Conservation (phyloP, 805 yeast genomes). For the Saturnispora hagleri region DNA sequence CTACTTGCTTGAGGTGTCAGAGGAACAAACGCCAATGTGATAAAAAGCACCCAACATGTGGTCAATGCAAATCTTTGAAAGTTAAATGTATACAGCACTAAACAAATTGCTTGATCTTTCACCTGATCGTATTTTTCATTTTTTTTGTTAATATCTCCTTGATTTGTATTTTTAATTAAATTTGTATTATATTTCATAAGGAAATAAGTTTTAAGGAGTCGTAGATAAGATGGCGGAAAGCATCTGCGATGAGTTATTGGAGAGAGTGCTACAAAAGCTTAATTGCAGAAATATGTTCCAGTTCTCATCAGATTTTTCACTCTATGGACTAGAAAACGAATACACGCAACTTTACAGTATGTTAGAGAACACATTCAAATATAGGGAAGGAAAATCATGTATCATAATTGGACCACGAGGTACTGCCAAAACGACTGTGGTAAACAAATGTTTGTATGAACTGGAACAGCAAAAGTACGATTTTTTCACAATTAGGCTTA, state of each 20-base stretch:
- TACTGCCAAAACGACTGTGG: constrained; percentile 61
- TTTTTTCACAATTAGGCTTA: constrained; percentile 54
- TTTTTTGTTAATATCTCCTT: neutral
- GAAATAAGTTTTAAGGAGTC: neutral
- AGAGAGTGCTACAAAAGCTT: constrained; percentile 13
- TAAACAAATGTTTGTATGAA: constrained; percentile 46
- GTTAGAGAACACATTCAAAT: constrained; percentile 54
- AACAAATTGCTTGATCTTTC: neutral
- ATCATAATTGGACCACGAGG: constrained; percentile 74
- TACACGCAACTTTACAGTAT: constrained; percentile 45
- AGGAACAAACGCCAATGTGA: neutral
- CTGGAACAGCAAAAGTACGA: constrained; percentile 36
- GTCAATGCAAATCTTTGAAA: neutral
- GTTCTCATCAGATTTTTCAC: constrained; percentile 11
- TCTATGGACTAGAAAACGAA: constrained; percentile 32
- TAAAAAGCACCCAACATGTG: neutral
- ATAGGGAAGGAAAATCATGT: constrained; percentile 73
- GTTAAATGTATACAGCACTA: neutral
- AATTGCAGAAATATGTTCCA: constrained; percentile 14
- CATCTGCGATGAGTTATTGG: neutral
- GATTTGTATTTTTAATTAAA: neutral
- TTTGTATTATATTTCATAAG: neutral
- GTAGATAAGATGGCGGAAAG: neutral
- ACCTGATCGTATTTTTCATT: neutral
- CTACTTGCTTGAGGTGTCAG: neutral